These are phyloP conservation scores for Fusarium denticulatum DNA, from an alignment of 2,329 filamentous ascomycete genomes.

Conservation along the genomic window DNA sequence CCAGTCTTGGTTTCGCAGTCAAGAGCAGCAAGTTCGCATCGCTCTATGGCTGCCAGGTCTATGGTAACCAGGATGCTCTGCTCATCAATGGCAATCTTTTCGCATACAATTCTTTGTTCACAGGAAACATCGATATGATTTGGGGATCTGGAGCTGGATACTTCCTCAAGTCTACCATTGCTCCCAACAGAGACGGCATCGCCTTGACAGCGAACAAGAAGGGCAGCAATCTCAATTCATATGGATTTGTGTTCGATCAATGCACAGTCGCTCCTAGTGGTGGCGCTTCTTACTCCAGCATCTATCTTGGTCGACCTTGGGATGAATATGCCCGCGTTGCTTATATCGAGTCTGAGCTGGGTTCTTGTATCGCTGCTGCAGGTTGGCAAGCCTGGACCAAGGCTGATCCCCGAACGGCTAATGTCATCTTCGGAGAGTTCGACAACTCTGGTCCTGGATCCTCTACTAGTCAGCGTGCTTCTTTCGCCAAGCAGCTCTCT, in stretches of 20 bases:
- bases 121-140: constrained; percentile 61
- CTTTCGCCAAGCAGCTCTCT: constrained; percentile 32
- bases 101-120: constrained; percentile 51
- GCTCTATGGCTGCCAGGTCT: constrained; percentile 56
- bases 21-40: constrained; percentile 47
- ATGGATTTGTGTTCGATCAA: too few relatives aligned
- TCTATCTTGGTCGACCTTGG: constrained; percentile 39
- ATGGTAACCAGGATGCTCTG: constrained; percentile 61
- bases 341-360: constrained; percentile 33
- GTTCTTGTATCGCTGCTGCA: constrained; percentile 9
- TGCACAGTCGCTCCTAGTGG: constrained; percentile 44
- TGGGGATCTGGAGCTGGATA: constrained; percentile 55
- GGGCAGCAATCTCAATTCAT: too few relatives aligned
- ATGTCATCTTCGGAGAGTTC: constrained; percentile 35
- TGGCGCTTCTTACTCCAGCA: constrained; percentile 35
- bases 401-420: constrained; percentile 31
- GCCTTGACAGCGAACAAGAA: constrained; percentile 51
- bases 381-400: constrained; percentile 39
- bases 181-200: constrained; percentile 45
- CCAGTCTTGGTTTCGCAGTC: constrained; percentile 57
- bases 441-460: constrained; percentile 34
- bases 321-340: constrained; percentile 37
- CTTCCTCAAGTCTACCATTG: constrained; percentile 50
- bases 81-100: constrained; percentile 59
- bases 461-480: constrained; percentile 28